Evolutionary conservation across 139 green algal species (phyloP).

Genomic region (Chlorella ohadii): DNA sequence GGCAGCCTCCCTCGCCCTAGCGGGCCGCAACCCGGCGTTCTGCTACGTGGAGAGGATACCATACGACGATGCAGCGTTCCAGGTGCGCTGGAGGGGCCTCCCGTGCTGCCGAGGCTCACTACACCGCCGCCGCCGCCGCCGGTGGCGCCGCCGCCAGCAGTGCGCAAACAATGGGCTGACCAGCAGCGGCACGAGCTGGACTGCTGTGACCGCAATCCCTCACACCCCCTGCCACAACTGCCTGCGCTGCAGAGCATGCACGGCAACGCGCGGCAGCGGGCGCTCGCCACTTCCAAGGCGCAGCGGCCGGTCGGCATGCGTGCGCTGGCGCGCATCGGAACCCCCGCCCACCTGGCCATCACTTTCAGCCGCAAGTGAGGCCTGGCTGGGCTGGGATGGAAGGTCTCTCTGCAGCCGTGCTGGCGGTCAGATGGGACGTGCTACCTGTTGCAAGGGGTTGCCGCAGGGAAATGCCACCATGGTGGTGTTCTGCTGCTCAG

Average conservation of each 20-base stretch:
- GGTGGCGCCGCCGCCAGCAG: background rate
- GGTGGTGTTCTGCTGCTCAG: no score
- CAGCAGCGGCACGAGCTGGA: no score
- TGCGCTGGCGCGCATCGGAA: background rate
- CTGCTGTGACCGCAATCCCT: no score
- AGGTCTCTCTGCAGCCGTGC: no score
- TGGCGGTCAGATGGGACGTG: no score
- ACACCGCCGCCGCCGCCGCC: background rate
- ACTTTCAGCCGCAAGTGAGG: constrained; percentile 31
- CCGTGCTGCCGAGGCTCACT: background rate
- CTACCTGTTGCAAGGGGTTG: no score
- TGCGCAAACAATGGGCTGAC: no score
- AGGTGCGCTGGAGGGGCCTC: background rate
- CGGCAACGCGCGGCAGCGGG: background rate
- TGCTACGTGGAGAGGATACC: constrained; percentile 24
- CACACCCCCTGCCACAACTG: background rate
- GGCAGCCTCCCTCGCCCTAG: background rate
- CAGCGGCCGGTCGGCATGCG: constrained; percentile 18
- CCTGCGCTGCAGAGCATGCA: constrained; percentile 13
- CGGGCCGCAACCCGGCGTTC: background rate
- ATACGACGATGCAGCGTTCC: constrained; percentile 43
- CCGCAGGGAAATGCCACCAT: no score
- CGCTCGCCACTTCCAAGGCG: background rate
- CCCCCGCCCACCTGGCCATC: background rate
- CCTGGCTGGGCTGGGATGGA: no score